phyloP scores from a whole-genome alignment of 345 rosid genomes.

The Hibiscus trionum region DNA sequence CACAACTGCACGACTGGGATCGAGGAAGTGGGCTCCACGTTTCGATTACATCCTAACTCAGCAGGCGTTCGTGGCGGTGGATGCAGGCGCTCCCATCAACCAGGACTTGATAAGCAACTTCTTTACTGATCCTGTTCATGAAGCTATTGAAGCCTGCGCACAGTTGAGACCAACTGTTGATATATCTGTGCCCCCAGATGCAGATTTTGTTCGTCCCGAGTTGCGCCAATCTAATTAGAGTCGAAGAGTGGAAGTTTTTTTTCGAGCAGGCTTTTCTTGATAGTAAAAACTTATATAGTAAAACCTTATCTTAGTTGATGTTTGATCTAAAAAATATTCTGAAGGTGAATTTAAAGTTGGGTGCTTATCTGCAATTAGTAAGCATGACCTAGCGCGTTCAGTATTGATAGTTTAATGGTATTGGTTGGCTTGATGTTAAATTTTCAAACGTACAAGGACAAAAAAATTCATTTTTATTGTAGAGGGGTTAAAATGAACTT shows the following conservation, averaged over 20 bases:
- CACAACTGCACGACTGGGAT: constrained; percentile 89
- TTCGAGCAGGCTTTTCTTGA: neutral
- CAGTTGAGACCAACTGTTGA: constrained; percentile 78
- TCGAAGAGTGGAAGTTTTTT: neutral
- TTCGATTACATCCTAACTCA: constrained; percentile 76
- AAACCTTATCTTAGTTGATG: neutral
- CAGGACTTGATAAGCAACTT: constrained; percentile 40
- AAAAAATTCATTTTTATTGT: too few relatives aligned
- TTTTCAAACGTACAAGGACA: too few relatives aligned
- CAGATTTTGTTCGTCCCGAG: constrained; percentile 45
- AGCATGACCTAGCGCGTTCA: too few relatives aligned
- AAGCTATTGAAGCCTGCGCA: constrained; percentile 78
- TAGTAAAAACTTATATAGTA: neutral
- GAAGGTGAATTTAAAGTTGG: neutral
- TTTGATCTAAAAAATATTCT: neutral
- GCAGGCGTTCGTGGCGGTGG: constrained; percentile 57
- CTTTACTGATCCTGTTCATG: constrained; percentile 48
- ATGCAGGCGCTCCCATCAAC: constrained; percentile 25
- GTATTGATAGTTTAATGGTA: too few relatives aligned
- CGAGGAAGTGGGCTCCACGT: constrained; percentile 92
- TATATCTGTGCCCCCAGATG: constrained; percentile 47
- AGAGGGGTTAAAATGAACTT: too few relatives aligned
- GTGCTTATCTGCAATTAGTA: too few relatives aligned
- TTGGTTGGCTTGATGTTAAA: too few relatives aligned
- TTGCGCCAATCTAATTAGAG: constrained; percentile 27